Conservation (phyloP, 371 early-diverging fungal genomes). For the Zychaea mexicana region DNA sequence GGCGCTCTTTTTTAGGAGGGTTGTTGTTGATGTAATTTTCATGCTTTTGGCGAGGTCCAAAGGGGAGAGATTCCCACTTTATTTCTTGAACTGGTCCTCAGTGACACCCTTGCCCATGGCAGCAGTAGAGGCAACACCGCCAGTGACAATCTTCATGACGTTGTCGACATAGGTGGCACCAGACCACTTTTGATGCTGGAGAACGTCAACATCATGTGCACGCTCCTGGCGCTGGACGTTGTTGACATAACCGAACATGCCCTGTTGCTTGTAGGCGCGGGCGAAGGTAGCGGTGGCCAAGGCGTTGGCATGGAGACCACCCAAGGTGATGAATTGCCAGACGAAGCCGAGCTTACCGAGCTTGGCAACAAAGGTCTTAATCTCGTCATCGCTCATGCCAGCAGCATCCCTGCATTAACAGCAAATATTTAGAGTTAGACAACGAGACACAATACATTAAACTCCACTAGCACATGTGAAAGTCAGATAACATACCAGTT, state of each 20-base stretch:
- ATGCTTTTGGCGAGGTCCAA: too few species aligned
- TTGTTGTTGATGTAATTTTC: too few species aligned
- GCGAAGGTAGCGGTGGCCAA: conserved; percentile 88
- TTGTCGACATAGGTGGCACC: conserved; percentile 95
- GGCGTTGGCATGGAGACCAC: conserved; percentile 96
- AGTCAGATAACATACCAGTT: conserved; percentile 82
- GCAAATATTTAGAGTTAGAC: neutral
- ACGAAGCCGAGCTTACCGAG: conserved; percentile 93
- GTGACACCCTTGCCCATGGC: conserved; percentile 96
- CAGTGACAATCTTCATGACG: conserved; percentile 89
- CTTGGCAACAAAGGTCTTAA: conserved; percentile 78
- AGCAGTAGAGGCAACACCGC: conserved; percentile 95
- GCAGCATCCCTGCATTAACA: conserved; percentile 69
- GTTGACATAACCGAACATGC: conserved; percentile 96
- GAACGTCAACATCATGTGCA: conserved; percentile 87
- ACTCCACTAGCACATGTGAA: neutral
- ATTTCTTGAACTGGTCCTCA: conserved; percentile 72
- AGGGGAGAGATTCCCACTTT: too few species aligned
- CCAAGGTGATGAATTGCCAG: conserved; percentile 99
- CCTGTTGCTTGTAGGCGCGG: conserved; percentile 83
- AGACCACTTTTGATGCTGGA: conserved; percentile 98
- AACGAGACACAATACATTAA: neutral
- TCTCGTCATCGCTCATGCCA: conserved; percentile 90
- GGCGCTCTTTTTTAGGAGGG: neutral
- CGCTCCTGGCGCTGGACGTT: conserved; percentile 96